Conservation (phyloP, 2,329 filamentous ascomycete genomes). For the Arthrocladium fulminans region DNA sequence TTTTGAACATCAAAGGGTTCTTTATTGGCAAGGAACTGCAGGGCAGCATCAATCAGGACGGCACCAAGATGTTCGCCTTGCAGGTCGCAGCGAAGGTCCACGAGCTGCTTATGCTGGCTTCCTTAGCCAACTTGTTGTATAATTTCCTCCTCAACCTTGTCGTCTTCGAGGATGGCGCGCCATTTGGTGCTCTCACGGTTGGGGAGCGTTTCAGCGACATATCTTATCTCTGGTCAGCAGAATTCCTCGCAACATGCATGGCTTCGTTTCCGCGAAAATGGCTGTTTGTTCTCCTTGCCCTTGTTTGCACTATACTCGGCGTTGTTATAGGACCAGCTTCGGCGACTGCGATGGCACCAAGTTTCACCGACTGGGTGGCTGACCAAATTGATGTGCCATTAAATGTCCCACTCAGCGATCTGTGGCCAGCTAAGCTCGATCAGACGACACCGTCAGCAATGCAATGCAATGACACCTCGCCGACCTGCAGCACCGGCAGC, state of each 20-base stretch:
- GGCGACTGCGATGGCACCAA: conserved; percentile 22
- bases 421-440: conserved; percentile 12
- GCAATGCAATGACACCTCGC: conserved; percentile 10
- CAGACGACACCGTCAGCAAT: conserved; percentile 4
- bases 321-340: conserved; percentile 21
- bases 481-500: conserved; percentile 13
- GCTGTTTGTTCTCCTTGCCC: conserved; percentile 14
- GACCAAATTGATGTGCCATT: conserved; percentile 16
- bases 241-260: conserved; percentile 20
- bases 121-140: conserved; percentile 21
- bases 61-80: conserved; percentile 22
- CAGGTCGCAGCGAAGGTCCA: conserved; percentile 24
- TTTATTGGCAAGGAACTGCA: conserved; percentile 21
- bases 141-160: conserved; percentile 19
- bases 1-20: conserved; percentile 20
- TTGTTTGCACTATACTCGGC: conserved; percentile 18
- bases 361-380: conserved; percentile 17
- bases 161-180: conserved; percentile 19
- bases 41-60: conserved; percentile 18
- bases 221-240: conserved; percentile 22
- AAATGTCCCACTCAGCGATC: conserved; percentile 11
- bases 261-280: conserved; percentile 14
- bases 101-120: conserved; percentile 23
- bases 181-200: conserved; percentile 22
- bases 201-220: conserved; percentile 20